Conservation (phyloP, 208 protist genomes). For the Trypanosoma avium region DNA sequence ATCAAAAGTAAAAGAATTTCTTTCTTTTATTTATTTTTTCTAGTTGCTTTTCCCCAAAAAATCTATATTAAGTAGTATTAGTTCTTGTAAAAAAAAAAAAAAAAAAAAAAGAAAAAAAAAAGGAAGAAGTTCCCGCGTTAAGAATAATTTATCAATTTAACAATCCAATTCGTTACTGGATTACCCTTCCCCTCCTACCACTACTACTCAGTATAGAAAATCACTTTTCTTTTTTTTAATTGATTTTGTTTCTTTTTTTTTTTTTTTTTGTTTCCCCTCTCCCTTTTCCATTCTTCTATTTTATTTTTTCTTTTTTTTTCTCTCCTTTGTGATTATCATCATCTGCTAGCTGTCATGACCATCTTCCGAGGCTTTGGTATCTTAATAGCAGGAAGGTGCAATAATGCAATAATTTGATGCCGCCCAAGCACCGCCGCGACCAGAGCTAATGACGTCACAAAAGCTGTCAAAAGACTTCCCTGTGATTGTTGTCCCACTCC, state of each 20-base stretch:
- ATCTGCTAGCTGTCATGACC: conserved; percentile 29
- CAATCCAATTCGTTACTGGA: no score
- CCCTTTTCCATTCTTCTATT: not conserved
- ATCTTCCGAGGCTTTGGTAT: conserved; percentile 44
- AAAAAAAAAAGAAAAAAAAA: conserved; percentile 4
- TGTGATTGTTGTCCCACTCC: not conserved
- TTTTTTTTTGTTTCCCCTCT: conserved; percentile 5
- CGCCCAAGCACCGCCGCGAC: conserved; percentile 35
- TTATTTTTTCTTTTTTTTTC: not conserved
- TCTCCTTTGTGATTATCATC: not conserved
- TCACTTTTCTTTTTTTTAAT: no score
- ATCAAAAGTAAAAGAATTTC: no score
- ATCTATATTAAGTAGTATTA: conserved; percentile 11
- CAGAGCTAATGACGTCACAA: conserved; percentile 28
- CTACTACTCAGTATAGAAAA: no score
- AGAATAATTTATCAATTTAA: not conserved
- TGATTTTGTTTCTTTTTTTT: not conserved
- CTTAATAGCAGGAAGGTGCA: conserved; percentile 40
- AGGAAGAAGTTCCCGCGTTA: not conserved
- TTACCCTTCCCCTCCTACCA: no score
- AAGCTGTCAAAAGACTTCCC: conserved; percentile 27
- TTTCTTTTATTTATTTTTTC: not conserved
- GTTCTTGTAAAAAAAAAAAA: no score
- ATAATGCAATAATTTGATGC: conserved; percentile 30
- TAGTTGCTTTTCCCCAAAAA: not conserved